Evolutionary conservation across 352 stramenopile species (phyloP).

Genomic region (Phytophthora sp.): DNA sequence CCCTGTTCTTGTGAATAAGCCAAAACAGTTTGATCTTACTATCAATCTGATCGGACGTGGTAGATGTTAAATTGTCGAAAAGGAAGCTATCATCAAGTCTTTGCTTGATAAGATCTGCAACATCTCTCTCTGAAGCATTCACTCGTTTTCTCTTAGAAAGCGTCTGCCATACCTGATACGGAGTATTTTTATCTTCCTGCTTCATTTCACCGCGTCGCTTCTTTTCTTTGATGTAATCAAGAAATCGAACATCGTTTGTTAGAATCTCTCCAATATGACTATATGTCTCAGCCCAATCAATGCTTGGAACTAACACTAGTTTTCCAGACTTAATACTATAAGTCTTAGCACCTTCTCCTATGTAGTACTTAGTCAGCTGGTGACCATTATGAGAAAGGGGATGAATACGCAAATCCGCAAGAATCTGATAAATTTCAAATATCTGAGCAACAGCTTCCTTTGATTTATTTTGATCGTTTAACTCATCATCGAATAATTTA

Average conservation of each 20-base stretch:
- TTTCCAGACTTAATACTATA: conserved; percentile 19
- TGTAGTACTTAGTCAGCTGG: conserved; percentile 23
- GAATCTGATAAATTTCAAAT: conserved; percentile 25
- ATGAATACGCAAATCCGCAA: conserved; percentile 20
- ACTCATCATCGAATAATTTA: too few relatives aligned
- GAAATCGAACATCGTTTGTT: conserved; percentile 3
- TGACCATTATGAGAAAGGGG: conserved; percentile 8
- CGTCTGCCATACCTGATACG: conserved; percentile 9
- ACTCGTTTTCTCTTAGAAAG: neutral
- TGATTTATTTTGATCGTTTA: neutral
- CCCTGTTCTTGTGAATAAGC: conserved; percentile 16
- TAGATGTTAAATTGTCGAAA: conserved; percentile 24
- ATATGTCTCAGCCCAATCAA: conserved; percentile 19
- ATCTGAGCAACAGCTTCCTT: conserved; percentile 15
- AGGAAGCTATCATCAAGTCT: conserved; percentile 16
- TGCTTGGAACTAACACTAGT: conserved; percentile 21
- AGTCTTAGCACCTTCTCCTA: conserved; percentile 16
- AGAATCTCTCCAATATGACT: conserved; percentile 8
- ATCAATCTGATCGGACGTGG: conserved; percentile 4
- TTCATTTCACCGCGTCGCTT: conserved; percentile 8
- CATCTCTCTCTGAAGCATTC: neutral
- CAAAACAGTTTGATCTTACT: neutral
- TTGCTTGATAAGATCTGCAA: neutral
- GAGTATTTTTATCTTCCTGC: conserved; percentile 13
- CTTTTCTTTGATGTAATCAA: conserved; percentile 12